Evolutionary conservation across 139 green algal species (phyloP).

Genomic region (Mesostigma viride): DNA sequence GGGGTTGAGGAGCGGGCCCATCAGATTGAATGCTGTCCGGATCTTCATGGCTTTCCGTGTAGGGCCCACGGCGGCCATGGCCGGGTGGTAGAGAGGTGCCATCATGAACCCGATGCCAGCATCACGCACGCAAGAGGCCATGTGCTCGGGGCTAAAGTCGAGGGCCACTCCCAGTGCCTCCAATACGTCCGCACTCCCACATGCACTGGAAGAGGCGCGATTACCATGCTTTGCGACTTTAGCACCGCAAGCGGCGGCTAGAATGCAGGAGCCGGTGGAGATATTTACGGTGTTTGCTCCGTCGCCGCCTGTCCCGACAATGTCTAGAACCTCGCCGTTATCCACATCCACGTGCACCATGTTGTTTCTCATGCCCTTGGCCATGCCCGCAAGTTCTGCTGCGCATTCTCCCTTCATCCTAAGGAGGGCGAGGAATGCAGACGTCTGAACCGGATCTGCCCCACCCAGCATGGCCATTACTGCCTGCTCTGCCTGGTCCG

Average conservation of each 20-base stretch:
- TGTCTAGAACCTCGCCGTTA: constrained; percentile 65
- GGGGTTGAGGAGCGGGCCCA: constrained; percentile 95
- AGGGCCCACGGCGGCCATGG: constrained; percentile 57
- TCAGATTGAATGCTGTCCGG: constrained; percentile 83
- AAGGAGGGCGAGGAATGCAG: constrained; percentile 89
- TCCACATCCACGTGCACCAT: constrained; percentile 43
- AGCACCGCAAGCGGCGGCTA: constrained; percentile 86
- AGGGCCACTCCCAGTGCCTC: constrained; percentile 82
- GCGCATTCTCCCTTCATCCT: constrained; percentile 81
- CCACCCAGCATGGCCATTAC: constrained; percentile 56
- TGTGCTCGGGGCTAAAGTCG: constrained; percentile 73
- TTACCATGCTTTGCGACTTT: constrained; percentile 95
- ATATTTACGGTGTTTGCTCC: constrained; percentile 97
- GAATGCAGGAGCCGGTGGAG: constrained; percentile 80
- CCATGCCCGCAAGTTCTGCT: constrained; percentile 59
- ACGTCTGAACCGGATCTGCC: constrained; percentile 62
- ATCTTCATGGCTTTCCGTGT: constrained; percentile 68
- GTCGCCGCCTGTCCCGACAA: constrained; percentile 96
- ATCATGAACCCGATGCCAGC: constrained; percentile 94
- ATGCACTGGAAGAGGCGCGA: constrained; percentile 83
- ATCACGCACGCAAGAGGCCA: constrained; percentile 68
- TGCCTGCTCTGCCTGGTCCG: constrained; percentile 45
- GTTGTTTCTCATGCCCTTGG: constrained; percentile 60
- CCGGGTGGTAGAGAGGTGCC: constrained; percentile 71
- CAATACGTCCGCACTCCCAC: constrained; percentile 80